Base-by-base conservation (phyloP, 768 basidiomycete species). In the Phanerochaete carnosa region DNA sequence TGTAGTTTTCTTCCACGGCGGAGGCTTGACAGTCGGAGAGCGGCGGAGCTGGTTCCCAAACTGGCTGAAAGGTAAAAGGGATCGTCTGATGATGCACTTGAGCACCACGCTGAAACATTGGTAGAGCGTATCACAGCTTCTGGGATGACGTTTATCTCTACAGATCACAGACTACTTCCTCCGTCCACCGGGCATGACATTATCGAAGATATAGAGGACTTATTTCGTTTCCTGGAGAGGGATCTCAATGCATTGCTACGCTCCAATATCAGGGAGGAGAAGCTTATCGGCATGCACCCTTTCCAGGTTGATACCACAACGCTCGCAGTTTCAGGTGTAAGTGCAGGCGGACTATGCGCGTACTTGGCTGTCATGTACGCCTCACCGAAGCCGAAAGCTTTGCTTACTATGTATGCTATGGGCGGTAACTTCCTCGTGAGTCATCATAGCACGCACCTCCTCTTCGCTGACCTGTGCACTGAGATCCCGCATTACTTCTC, bases 341-440 rank as follows among this genome's bases (percentile, higher is more conserved):
- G 85, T 62, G 81, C 85, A 0, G 88, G 88, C 11, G 86, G 84
- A 1, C 70, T 82, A n/a, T 86, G 85, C 61, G 83, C 85, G 1
- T 87, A 85, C 65, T 76, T 88, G 12, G 82, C 84, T 19, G 85
- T 80, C 11, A 73, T 80, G 35, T 79, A 87, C 65, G 82, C 78
- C 5, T 60, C 65, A 0, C 86, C 85, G 0, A 81, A 76, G 57
- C 86, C 85, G 0, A 81, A 74, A 59, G 86, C 80, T 0, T 58
- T 88, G 2, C 63, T 88, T 0, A 83, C 81, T 0, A 62, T 89
- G 64, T 89, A 88, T 69, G 86, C 81, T 0, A 79, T 84, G 77
- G 86, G 86, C n/a, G 87, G 86, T 0, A 71, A 87, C 58, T 77
- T 84, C 59, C 66, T 88, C 51, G 76, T 77, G 51, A 50, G 74